Evolutionary conservation across 129 eudicot genomes (phyloP), one percentile per base, ranked within the genome.

Genomic region (Flaveria linearis): DNA sequence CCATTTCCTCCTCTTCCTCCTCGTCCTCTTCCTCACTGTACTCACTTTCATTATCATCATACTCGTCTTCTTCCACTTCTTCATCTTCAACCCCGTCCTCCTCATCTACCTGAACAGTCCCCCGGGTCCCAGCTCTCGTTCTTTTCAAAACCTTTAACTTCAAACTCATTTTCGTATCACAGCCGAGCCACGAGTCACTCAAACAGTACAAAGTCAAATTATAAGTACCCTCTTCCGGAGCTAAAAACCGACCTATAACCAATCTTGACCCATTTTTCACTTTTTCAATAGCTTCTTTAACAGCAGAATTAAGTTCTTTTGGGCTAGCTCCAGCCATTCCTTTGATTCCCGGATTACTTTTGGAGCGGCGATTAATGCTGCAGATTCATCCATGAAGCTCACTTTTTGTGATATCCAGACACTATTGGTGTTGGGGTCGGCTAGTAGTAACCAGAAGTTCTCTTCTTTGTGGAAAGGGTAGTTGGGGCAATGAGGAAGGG

Each of bases 121-220:
- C 88, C 76, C 98, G 80, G 3, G 85, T 90, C 67, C 96, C 96
- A 3, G 92, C 94, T 71, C 96, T 79, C 5, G 85, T 88, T 36
- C 96, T 61, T 80, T 86, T 92, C 86, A 84, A 74, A 18, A 92
- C 91, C 84, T 92, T 92, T 43, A 92, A 33, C 87, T 88, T 92
- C 51, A 92, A 51, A 42, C 77, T 76, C 42, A 88, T 66, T 76
- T 86, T 92, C 14, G 86, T 86, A 61, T 90, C 98, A 76, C 98
- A 92, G 49, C 98, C 96, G 3, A 93, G 83, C 98, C 98, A 93
- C 42, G 98, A 88, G 51, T 93, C 98, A 12, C 96, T 90, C 76
- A 90, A 69, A 64, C 91, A 88, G 47, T 72, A 88, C 12, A 86
- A 72, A 26, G 88, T 88, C 72, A 93, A 42, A 67, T 81, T 87